These are phyloP conservation scores for Musa balbisiana DNA, from an alignment of 202 grass and related monocot species.

Conservation along the genomic window DNA sequence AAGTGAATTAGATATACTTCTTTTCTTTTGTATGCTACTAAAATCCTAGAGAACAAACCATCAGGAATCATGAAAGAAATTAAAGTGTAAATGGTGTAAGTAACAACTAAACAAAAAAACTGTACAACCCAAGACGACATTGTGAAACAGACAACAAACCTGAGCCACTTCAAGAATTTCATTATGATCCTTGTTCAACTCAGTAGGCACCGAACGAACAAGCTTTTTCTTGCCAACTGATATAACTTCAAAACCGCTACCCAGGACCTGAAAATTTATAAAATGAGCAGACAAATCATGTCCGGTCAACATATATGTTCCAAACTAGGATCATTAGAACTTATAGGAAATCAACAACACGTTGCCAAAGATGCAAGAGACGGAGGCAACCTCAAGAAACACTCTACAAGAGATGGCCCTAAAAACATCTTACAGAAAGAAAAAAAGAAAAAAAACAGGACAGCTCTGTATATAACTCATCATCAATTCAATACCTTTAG, in stretches of 20 bases:
- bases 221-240: slow-evolving; percentile 79
- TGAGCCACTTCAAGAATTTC: slow-evolving; percentile 93
- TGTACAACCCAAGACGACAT: neutral
- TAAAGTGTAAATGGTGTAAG: too few relatives aligned
- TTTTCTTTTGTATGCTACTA: too few relatives aligned
- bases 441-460: neutral
- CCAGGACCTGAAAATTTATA: slow-evolving; percentile 53
- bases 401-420: neutral
- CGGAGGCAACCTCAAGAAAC: neutral
- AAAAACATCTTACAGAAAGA: neutral
- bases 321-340: neutral
- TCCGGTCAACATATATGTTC: neutral
- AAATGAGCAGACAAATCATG: slow-evolving; percentile 7
- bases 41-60: too few relatives aligned
- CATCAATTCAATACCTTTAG: slow-evolving; percentile 44
- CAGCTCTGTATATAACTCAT: neutral
- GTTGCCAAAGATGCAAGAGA: neutral
- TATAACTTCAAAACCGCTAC: slow-evolving; percentile 98
- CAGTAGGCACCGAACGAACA: slow-evolving; percentile 86
- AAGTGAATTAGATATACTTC: neutral
- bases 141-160: slow-evolving; percentile 37
- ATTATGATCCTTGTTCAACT: slow-evolving; percentile 95
- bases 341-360: neutral
- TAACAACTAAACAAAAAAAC: slow-evolving; percentile 3
- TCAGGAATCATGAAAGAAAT: too few relatives aligned